These are phyloP conservation scores for Globisporangium recalcitrans DNA, from an alignment of 352 stramenopile species.

Conservation along the genomic window DNA sequence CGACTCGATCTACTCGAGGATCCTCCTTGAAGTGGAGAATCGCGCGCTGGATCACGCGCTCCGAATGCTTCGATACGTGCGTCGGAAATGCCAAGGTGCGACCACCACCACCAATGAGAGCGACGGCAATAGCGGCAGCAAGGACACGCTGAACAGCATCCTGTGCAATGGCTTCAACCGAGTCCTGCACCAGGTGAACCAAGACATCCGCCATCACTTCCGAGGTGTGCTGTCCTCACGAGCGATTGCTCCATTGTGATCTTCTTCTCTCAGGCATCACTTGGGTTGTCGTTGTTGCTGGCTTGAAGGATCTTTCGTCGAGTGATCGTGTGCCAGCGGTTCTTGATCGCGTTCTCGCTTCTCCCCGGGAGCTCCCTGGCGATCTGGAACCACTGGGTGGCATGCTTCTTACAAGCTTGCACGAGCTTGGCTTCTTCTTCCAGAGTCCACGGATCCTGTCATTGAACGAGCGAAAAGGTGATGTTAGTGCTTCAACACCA, in stretches of 20 bases:
- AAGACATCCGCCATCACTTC: conserved; percentile 45
- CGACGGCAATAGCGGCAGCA: conserved; percentile 4
- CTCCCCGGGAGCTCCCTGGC: conserved; percentile 39
- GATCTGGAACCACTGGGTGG: conserved; percentile 45
- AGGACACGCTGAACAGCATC: neutral
- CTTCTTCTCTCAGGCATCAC: neutral
- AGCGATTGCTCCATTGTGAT: conserved; percentile 41
- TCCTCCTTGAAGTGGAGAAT: conserved; percentile 66
- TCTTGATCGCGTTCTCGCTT: conserved; percentile 64
- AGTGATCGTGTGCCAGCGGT: conserved; percentile 44
- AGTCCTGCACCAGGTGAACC: conserved; percentile 55
- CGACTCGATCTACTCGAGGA: conserved; percentile 69
- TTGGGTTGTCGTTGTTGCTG: neutral
- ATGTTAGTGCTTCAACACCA: neutral
- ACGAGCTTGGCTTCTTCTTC: conserved; percentile 39
- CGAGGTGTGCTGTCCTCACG: conserved; percentile 32
- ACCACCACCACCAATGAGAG: conserved; percentile 1
- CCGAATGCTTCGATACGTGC: conserved; percentile 67
- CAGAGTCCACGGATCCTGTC: conserved; percentile 42
- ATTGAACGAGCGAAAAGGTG: neutral
- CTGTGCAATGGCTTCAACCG: conserved; percentile 45
- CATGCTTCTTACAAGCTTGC: conserved; percentile 20
- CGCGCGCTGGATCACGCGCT: conserved; percentile 47
- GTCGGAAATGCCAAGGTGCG: conserved; percentile 42
- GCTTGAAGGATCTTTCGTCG: conserved; percentile 17